Conservation (phyloP, 2,329 filamentous ascomycete genomes). For the Epichloe festucae region DNA sequence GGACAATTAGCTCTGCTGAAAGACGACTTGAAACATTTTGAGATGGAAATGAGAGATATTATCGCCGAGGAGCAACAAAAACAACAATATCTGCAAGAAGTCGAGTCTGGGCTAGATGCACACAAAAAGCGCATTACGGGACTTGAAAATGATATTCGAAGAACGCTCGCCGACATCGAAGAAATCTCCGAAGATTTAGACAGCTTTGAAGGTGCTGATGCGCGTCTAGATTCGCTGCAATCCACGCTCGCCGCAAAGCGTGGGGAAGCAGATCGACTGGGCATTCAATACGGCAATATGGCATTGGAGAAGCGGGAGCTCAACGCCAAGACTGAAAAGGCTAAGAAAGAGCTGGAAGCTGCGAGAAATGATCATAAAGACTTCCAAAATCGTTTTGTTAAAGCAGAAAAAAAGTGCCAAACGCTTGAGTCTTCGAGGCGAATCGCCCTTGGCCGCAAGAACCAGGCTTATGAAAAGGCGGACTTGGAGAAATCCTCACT, state of each 20-base stretch:
- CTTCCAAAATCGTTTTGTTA: conserved; percentile 36
- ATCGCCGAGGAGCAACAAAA: conserved; percentile 34
- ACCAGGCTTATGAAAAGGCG: conserved; percentile 39
- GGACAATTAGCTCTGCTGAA: conserved; percentile 46
- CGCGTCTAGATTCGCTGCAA: conserved; percentile 46
- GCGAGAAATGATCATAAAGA: conserved; percentile 22
- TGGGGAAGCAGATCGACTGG: conserved; percentile 32
- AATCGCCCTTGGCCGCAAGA: conserved; percentile 47
- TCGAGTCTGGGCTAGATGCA: conserved; percentile 32
- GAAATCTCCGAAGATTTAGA: conserved; percentile 46
- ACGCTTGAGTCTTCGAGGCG: conserved; percentile 34
- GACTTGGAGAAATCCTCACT: conserved; percentile 35
- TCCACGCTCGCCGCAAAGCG: conserved; percentile 43
- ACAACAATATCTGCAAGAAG: conserved; percentile 34
- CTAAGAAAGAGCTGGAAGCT: conserved; percentile 23
- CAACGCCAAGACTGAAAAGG: conserved; percentile 28
- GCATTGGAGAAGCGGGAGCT: conserved; percentile 34
- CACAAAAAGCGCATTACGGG: conserved; percentile 21
- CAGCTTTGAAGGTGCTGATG: conserved; percentile 54
- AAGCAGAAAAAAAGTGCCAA: conserved; percentile 41
- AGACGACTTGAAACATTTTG: conserved; percentile 39
- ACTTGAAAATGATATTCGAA: conserved; percentile 43
- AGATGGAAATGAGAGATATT: conserved; percentile 39
- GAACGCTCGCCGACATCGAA: conserved; percentile 45
- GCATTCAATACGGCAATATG: conserved; percentile 42